Evolutionary conservation across 352 stramenopile genomes (phyloP), one percentile per base, ranked within the genome.

Genomic region (Paralagenidium karlingii): DNA sequence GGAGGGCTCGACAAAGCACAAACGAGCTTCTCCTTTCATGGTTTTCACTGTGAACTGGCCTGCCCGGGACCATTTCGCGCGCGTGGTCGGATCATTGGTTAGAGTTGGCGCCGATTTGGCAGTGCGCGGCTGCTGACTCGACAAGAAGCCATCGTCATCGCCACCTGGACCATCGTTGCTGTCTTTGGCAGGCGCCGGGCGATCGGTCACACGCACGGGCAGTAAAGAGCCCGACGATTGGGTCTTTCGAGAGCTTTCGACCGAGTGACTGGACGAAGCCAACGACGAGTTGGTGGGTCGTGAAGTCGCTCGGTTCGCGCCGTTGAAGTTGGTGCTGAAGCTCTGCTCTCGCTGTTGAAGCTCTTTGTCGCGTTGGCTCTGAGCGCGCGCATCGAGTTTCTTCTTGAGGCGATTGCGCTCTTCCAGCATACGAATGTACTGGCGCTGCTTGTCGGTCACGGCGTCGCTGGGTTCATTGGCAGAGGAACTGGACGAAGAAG

Each of bases 381-480:
- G 81, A n/a, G 60, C 64, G 6, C 64, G 56, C 13, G 55, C 60
- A 13, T 73, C 66, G 24, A 90, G 52, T 20, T 78, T 80, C 54
- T 87, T 90, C 50, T 78, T 79, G 16, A 90, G 55, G 2, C 76
- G 68, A 32, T 90, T 87, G 40, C 73, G 66, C 48, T 90, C 76
- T 36, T 90, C 76, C 26, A 90, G 50, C 43, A 86, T 79, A 54
- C 78, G 79, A 43, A 90, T 76, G 48, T 87, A 90, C 58, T 87
- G 68, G 21, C 66, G 44, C 46, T 87, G 73, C 58, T 82, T 85
- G 45, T 84, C 69, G 10, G 78, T 47, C 37, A 83, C 68, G 0
- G 70, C 63, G 27, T 83, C 73, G 10, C 26, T 47, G 21, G 8
- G 24, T 29, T 18, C n/a, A 41, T 30, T 31, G 38, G 33, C 28